Evolutionary conservation across 75 land plant genomes (phyloP).

Genomic region (Pinus taeda): DNA sequence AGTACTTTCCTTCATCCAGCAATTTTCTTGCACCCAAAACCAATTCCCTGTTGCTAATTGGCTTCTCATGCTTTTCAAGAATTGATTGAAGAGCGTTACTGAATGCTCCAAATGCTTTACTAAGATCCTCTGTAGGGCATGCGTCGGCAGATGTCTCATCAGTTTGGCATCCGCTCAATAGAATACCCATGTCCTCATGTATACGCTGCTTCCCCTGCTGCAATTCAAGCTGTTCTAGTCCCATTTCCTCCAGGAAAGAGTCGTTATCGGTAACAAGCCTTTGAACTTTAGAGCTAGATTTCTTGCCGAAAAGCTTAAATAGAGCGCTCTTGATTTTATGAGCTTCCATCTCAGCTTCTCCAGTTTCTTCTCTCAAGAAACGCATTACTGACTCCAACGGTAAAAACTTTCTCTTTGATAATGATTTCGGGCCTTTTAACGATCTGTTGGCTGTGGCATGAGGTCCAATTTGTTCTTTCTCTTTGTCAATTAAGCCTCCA

Average conservation of each 20-base stretch:
- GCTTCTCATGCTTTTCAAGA: constrained; percentile 27
- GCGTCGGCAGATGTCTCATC: constrained; percentile 93
- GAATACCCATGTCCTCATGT: constrained; percentile 60
- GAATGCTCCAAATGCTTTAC: constrained; percentile 73
- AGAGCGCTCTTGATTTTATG: not conserved
- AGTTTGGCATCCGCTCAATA: constrained; percentile 88
- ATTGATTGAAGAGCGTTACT: constrained; percentile 86
- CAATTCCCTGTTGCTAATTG: constrained; percentile 57
- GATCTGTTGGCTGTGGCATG: not conserved
- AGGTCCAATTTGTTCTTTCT: constrained; percentile 79
- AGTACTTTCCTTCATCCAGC: constrained; percentile 53
- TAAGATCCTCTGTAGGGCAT: constrained; percentile 43
- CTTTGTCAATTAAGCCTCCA: constrained; percentile 74
- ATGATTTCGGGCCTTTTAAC: no score
- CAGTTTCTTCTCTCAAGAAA: constrained; percentile 1
- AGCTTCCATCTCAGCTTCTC: not conserved
- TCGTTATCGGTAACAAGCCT: no score
- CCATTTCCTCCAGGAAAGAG: no score
- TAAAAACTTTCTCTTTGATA: not conserved
- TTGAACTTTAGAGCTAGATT: not conserved
- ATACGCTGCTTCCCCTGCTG: not conserved
- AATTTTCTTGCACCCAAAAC: constrained; percentile 48
- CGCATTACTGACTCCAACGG: not conserved
- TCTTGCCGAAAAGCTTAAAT: not conserved
- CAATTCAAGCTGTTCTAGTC: no score